phyloP scores from a whole-genome alignment of 305 asterid species.

The Salvia sclarea region DNA sequence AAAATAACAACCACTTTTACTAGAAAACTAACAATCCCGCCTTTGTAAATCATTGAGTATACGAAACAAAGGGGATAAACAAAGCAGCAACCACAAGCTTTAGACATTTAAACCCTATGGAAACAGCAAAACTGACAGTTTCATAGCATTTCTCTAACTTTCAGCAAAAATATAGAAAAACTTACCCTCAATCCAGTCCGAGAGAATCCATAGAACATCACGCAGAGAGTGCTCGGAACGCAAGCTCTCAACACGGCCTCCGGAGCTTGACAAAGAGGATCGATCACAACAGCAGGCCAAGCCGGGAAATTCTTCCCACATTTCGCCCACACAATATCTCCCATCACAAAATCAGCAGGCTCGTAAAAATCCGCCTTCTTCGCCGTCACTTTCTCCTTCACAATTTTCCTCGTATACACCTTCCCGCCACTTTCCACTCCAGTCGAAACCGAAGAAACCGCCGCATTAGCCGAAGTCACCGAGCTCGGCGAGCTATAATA shows the following conservation, averaged over 20 bases:
- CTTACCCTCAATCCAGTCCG: conserved; percentile 79
- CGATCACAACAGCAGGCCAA: conserved; percentile 94
- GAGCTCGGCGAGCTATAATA: conserved; percentile 55
- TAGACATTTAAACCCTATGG: conserved; percentile 1
- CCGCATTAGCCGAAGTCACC: conserved; percentile 52
- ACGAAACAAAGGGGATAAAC: not conserved
- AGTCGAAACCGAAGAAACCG: conserved; percentile 43
- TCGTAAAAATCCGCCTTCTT: conserved; percentile 58
- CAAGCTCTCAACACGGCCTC: conserved; percentile 71
- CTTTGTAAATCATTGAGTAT: not conserved
- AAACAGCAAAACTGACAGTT: conserved; percentile 5
- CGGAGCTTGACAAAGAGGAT: conserved; percentile 81
- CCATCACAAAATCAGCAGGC: conserved; percentile 63
- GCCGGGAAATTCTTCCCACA: conserved; percentile 87
- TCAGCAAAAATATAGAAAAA: not conserved
- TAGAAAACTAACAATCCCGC: conserved; percentile 14
- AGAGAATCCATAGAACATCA: conserved; percentile 87
- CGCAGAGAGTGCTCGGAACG: conserved; percentile 76
- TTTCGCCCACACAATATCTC: conserved; percentile 91
- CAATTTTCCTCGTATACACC: conserved; percentile 29
- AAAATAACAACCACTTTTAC: conserved; percentile 1
- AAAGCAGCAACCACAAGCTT: conserved; percentile 20
- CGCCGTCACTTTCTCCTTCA: conserved; percentile 43
- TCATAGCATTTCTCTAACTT: conserved; percentile 4
- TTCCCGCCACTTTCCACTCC: conserved; percentile 45